A percentile compares a stretch with the other conserved stretches of the same genome.
These are phyloP conservation scores for Pyricularia grisea DNA, from an alignment of 2,329 filamentous ascomycete species.

Conservation along the genomic window DNA sequence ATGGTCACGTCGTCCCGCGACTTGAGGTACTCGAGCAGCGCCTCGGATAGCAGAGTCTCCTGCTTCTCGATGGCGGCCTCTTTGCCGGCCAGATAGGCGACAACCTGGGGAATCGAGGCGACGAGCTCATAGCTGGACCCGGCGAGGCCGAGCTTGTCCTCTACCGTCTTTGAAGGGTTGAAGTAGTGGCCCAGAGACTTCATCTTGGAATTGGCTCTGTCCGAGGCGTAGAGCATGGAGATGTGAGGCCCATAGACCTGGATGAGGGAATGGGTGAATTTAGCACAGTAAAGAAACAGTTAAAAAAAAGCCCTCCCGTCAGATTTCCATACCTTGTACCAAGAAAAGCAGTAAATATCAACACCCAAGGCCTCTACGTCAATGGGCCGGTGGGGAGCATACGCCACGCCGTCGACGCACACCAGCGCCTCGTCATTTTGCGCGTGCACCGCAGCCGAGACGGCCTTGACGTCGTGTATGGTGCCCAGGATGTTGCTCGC, in stretches of 20 bases:
- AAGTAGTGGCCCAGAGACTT: conserved; percentile 56
- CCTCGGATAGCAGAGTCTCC: conserved; percentile 45
- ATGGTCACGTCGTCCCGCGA: conserved; percentile 40
- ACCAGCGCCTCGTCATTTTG: conserved; percentile 44
- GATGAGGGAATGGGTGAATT: not conserved
- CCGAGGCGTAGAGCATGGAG: conserved; percentile 58
- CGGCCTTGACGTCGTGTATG: conserved; percentile 52
- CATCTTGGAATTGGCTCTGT: conserved; percentile 43
- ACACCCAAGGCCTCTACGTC: conserved; percentile 60
- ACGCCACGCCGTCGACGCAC: conserved; percentile 68
- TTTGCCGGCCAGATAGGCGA: conserved; percentile 42
- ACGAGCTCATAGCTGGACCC: conserved; percentile 63
- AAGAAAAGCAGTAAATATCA: conserved; percentile 71
- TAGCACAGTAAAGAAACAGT: not conserved
- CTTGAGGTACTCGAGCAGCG: conserved; percentile 46
- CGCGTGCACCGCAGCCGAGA: conserved; percentile 42
- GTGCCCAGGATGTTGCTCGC: conserved; percentile 65
- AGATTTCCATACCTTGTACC: conserved; percentile 54
- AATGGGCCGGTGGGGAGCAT: conserved; percentile 61
- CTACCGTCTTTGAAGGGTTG: conserved; percentile 48
- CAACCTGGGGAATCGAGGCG: conserved; percentile 50
- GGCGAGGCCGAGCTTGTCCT: conserved; percentile 59
- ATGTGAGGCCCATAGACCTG: conserved; percentile 66
- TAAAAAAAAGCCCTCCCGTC: not conserved
- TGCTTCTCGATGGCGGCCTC: conserved; percentile 43